These are phyloP conservation scores for Begonia loranthoides DNA, from an alignment of 306 rosid genomes.

Conservation along the genomic window DNA sequence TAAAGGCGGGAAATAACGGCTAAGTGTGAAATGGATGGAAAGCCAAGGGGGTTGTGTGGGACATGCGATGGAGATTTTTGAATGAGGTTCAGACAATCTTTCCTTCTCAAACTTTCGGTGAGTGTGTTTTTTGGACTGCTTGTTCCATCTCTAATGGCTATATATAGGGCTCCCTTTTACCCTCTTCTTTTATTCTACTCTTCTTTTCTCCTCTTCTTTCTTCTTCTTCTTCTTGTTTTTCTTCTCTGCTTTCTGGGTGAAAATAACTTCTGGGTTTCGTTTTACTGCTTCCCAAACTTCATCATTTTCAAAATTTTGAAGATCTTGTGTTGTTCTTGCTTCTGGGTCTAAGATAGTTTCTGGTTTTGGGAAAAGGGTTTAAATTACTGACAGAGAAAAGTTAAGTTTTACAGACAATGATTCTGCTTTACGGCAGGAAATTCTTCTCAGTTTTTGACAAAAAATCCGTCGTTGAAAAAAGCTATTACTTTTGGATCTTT, in stretches of 20 bases:
- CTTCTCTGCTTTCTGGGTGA: conserved; percentile 11
- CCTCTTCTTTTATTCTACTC: conserved; percentile 21
- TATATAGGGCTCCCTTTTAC: conserved; percentile 16
- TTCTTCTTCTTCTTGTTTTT: conserved; percentile 1
- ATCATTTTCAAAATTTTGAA: not conserved
- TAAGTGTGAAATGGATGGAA: no score
- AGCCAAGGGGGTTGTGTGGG: no score
- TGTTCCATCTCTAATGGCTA: conserved; percentile 25
- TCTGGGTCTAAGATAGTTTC: conserved; percentile 5
- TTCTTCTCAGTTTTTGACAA: conserved; percentile 34
- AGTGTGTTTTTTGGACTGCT: conserved; percentile 27
- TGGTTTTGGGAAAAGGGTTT: conserved; percentile 9
- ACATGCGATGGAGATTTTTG: not conserved
- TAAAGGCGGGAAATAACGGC: no score
- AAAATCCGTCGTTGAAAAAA: conserved; percentile 39
- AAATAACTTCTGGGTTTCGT: no score
- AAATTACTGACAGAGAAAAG: not conserved
- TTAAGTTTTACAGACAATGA: conserved; percentile 39
- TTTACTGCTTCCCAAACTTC: conserved; percentile 5
- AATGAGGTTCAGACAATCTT: conserved; percentile 43
- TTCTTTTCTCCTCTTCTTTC: conserved; percentile 1
- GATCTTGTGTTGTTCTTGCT: conserved; percentile 11
- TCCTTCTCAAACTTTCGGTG: conserved; percentile 80
- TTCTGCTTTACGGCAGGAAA: conserved; percentile 40
- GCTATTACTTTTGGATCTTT: conserved; percentile 78